phyloP scores from a whole-genome alignment of 139 green algal genomes.

The Protoeuglena noctilucae region DNA sequence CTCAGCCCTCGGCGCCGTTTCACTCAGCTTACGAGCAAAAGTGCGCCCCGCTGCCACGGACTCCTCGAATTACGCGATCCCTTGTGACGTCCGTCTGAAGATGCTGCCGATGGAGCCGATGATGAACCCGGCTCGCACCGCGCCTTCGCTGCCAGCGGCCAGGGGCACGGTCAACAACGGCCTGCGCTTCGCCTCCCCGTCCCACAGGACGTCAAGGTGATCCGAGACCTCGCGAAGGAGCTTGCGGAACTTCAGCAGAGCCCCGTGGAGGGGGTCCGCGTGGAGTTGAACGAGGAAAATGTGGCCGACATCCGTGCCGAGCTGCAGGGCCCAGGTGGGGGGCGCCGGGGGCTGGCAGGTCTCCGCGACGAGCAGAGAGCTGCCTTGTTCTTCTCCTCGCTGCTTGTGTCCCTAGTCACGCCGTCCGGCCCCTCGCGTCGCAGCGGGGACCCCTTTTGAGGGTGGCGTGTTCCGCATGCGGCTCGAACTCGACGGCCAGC shows the following conservation, averaged over 20 bases:
- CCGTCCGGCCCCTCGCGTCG: not conserved
- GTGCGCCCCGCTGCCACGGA: too few species aligned
- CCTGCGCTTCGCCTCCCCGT: conserved; percentile 86
- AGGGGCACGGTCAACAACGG: too few species aligned
- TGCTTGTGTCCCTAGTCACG: not conserved
- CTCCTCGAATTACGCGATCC: too few species aligned
- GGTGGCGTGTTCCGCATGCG: conserved; percentile 70
- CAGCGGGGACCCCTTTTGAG: conserved; percentile 76
- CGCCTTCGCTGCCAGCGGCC: too few species aligned
- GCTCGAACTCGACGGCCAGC: conserved; percentile 23
- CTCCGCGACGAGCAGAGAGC: not conserved
- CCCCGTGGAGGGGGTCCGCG: conserved; percentile 53
- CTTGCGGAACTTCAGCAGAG: conserved; percentile 46
- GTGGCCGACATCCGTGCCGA: conserved; percentile 67
- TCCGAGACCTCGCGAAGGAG: conserved; percentile 53
- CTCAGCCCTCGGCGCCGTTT: too few species aligned
- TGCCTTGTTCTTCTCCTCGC: not conserved
- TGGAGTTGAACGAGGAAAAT: conserved; percentile 72
- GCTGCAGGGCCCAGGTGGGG: conserved; percentile 58
- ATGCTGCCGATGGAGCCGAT: too few species aligned
- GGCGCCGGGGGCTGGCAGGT: not conserved
- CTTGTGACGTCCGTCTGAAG: too few species aligned
- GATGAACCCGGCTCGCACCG: too few species aligned
- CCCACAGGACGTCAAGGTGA: conserved; percentile 80
- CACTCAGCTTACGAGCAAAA: too few species aligned